Percentiles rank a stretch among this genome's conserved stretches.
These are phyloP conservation scores for Pontederia paniculata DNA, from an alignment of 176 grass and related monocot species.

Conservation along the genomic window DNA sequence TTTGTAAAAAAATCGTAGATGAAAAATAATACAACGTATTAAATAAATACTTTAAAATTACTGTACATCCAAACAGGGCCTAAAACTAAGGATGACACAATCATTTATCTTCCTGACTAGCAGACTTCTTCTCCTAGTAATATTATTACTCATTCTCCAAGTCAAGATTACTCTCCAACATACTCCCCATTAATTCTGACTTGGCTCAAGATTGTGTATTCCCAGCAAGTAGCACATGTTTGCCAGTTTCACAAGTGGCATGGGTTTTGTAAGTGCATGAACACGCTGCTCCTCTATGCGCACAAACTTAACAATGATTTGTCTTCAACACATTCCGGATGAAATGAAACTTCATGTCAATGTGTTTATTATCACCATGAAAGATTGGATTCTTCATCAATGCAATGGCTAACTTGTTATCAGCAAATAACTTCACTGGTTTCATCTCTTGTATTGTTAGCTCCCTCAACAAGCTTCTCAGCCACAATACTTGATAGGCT, in stretches of 20 bases:
- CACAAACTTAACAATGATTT: not conserved
- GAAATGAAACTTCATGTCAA: not conserved
- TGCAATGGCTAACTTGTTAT: not conserved
- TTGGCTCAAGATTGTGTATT: not conserved
- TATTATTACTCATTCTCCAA: no score
- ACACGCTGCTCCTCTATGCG: not conserved
- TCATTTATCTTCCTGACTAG: no score
- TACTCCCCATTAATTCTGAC: not conserved
- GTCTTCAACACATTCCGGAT: not conserved
- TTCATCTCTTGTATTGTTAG: not conserved
- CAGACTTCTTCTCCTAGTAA: no score
- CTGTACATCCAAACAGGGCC: no score
- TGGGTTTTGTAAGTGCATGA: not conserved
- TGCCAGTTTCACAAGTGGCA: not conserved
- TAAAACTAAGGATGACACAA: no score
- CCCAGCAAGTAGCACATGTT: not conserved
- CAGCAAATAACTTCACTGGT: not conserved
- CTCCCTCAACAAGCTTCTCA: not conserved
- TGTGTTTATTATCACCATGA: not conserved
- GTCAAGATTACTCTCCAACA: not conserved
- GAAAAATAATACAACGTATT: no score
- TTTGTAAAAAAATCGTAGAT: no score
- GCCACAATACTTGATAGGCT: not conserved
- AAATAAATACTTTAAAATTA: no score
- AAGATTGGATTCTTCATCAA: not conserved